phyloP scores from a whole-genome alignment of 2,329 filamentous ascomycete species.

The Ciborinia camelliae region DNA sequence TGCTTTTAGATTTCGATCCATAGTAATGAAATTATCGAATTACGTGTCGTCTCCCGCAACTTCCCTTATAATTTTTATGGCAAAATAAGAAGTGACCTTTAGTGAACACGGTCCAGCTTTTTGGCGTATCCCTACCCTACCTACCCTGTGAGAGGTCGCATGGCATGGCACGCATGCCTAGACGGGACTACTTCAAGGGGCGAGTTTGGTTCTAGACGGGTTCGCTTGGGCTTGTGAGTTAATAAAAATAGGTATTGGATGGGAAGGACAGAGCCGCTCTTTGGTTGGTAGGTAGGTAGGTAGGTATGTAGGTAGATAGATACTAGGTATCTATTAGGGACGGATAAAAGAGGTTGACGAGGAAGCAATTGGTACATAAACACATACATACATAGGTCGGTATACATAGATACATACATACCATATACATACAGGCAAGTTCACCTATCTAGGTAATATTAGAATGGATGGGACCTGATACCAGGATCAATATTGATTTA shows the following conservation, averaged over 20 bases:
- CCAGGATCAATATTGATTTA: too few species aligned
- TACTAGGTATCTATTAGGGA: too few species aligned
- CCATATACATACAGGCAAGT: too few species aligned
- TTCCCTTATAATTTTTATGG: neutral
- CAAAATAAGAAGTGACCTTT: neutral
- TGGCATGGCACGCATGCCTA: neutral
- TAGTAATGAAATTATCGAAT: constrained; percentile 7
- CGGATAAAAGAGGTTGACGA: too few species aligned
- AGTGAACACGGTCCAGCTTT: constrained; percentile 11
- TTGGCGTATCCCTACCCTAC: neutral
- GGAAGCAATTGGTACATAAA: too few species aligned
- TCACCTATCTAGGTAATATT: too few species aligned
- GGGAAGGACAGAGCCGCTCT: neutral
- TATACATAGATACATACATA: too few species aligned
- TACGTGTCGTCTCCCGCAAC: constrained; percentile 10
- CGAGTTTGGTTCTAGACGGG: neutral
- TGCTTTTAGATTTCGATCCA: constrained; percentile 4
- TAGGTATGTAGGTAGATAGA: neutral
- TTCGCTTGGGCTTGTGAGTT: too few species aligned
- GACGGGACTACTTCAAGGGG: neutral
- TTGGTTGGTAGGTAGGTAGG: neutral
- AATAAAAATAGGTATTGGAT: too few species aligned
- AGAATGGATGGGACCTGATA: too few species aligned
- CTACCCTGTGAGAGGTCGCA: neutral
- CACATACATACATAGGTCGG: too few species aligned